Conservation (phyloP, 208 protist species). For the Trypanosomatidae sp. region DNA sequence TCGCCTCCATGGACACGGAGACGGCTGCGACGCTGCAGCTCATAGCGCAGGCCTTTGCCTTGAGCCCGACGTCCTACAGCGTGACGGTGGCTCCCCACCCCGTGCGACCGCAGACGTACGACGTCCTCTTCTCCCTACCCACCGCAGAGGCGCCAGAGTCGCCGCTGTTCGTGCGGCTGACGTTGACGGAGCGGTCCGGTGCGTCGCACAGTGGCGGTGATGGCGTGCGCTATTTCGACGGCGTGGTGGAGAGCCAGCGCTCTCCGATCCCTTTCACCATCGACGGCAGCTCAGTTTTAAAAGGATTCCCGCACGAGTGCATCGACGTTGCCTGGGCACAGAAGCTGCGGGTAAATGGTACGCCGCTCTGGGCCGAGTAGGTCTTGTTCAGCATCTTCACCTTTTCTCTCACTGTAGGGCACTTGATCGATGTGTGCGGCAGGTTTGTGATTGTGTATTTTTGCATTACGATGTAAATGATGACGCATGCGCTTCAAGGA, state of each 20-base stretch:
- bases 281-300: conserved; percentile 6
- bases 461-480: too few relatives aligned
- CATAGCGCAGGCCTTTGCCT: conserved; percentile 42
- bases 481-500: too few relatives aligned
- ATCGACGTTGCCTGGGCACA: conserved; percentile 49
- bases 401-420: too few relatives aligned
- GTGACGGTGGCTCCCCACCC: conserved; percentile 55
- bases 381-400: too few relatives aligned
- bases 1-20: conserved; percentile 6
- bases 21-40: conserved; percentile 17
- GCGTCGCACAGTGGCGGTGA: too few relatives aligned
- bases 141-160: conserved; percentile 57
- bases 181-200: conserved; percentile 15
- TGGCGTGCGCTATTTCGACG: conserved; percentile 15
- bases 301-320: conserved; percentile 29
- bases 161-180: conserved; percentile 42
- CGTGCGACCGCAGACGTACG: conserved; percentile 19
- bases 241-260: conserved; percentile 26
- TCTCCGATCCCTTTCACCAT: conserved; percentile 39
- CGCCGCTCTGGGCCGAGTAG: conserved; percentile 10
- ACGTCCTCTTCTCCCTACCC: conserved; percentile 58
- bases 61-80: conserved; percentile 42
- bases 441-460: too few relatives aligned
- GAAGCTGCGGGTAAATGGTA: conserved; percentile 26
- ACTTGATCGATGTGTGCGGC: not conserved